A percentile compares a stretch with the other conserved stretches of the same genome.
phyloP scores from a whole-genome alignment of 2,329 filamentous ascomycete genomes.

The Monilinia aucupariae region DNA sequence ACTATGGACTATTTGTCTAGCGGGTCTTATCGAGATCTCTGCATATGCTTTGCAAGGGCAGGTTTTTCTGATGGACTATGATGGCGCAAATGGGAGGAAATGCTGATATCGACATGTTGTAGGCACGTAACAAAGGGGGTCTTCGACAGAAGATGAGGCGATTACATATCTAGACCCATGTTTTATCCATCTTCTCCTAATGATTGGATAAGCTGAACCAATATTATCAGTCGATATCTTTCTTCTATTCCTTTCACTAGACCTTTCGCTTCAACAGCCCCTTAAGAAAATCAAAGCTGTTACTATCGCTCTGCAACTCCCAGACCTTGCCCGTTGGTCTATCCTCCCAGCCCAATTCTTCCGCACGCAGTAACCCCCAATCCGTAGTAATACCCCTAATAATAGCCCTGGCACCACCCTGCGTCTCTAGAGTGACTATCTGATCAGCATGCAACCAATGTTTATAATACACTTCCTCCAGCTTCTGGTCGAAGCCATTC shows the following conservation, averaged over 20 bases:
- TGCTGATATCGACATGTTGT: no score
- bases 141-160: not conserved
- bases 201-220: not conserved
- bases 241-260: conserved; percentile 1
- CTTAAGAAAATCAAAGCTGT: conserved; percentile 96
- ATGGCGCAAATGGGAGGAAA: no score
- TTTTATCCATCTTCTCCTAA: not conserved
- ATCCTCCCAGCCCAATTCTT: conserved; percentile 73
- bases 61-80: no score
- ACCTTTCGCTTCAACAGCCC: conserved; percentile 75
- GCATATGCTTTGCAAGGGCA: no score
- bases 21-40: no score
- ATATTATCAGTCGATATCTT: not conserved
- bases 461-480: conserved; percentile 73
- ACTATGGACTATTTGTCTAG: no score
- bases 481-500: conserved; percentile 64
- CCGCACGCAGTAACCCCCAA: conserved; percentile 79
- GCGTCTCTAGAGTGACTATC: conserved; percentile 68
- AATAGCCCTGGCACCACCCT: conserved; percentile 66
- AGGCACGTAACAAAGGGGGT: no score
- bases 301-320: conserved; percentile 90
- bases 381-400: conserved; percentile 88
- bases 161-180: no score
- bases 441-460: conserved; percentile 82
- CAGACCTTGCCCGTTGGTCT: conserved; percentile 70